A percentile compares a stretch with the other conserved stretches of the same genome.
These are phyloP conservation scores for Coemansia sp. DNA, from an alignment of 192 early-diverging fungal genomes.

Conservation along the genomic window DNA sequence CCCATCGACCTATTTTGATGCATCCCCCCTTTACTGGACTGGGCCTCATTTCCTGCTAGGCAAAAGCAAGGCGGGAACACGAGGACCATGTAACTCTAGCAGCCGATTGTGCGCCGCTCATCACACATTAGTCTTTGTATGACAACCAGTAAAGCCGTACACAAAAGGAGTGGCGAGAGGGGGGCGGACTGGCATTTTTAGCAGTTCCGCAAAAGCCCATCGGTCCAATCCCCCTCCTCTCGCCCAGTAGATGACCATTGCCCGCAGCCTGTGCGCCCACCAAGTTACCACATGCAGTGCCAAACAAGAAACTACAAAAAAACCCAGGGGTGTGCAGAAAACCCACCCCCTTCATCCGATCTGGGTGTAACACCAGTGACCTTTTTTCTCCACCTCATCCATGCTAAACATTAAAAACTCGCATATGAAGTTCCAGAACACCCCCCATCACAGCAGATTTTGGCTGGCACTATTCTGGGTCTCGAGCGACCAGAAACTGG, in stretches of 20 bases:
- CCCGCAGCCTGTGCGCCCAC: background rate
- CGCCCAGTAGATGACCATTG: background rate
- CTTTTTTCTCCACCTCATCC: background rate
- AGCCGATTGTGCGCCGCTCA: background rate
- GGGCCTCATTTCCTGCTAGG: constrained; percentile 1
- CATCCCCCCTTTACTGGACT: constrained; percentile 5
- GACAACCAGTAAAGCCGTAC: background rate
- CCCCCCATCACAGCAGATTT: background rate
- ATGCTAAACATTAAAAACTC: background rate
- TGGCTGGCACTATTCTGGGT: background rate
- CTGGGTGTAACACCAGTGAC: background rate
- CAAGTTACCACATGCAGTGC: background rate
- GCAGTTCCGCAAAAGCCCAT: background rate
- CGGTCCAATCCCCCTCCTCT: background rate
- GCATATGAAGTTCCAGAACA: background rate
- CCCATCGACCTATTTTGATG: constrained; percentile 9
- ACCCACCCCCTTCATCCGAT: background rate
- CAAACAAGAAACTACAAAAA: background rate
- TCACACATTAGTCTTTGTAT: background rate
- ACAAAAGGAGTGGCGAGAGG: background rate
- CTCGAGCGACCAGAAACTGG: background rate
- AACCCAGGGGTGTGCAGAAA: background rate
- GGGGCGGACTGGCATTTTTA: background rate
- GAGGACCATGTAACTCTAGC: background rate
- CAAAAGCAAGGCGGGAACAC: background rate